A percentile compares a stretch with the other conserved stretches of the same genome.
Conservation (phyloP, 2,329 filamentous ascomycete species). For the Chaetomium strumarium region DNA sequence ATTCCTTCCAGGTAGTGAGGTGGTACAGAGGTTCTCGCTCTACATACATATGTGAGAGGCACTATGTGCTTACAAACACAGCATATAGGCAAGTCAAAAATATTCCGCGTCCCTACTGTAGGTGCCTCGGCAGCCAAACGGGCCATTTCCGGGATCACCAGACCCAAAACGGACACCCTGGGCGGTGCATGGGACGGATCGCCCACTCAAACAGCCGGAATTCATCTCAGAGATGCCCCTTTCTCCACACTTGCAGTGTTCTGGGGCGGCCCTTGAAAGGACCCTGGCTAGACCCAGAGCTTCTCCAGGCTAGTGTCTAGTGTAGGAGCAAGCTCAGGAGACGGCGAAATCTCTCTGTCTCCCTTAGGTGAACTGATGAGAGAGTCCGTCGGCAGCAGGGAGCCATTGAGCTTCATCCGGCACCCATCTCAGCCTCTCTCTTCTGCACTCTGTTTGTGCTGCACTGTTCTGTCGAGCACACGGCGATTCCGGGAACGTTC, state of each 20-base stretch:
- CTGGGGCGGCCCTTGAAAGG: conserved; percentile 8
- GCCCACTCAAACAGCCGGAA: conserved; percentile 15
- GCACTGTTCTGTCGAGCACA: background rate
- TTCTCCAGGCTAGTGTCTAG: background rate
- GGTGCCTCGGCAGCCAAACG: background rate
- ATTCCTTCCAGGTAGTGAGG: too few species aligned
- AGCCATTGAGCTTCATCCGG: too few species aligned
- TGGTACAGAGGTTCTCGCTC: too few species aligned
- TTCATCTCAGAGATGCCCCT: conserved; percentile 12
- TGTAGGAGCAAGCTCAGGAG: background rate
- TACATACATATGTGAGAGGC: too few species aligned
- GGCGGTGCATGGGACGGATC: conserved; percentile 7
- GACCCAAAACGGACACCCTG: conserved; percentile 3
- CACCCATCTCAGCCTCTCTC: background rate
- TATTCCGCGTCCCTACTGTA: background rate
- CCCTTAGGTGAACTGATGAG: too few species aligned
- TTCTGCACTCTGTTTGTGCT: background rate
- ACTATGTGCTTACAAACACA: too few species aligned
- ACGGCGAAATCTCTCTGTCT: conserved; percentile 1
- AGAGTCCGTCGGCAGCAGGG: too few species aligned
- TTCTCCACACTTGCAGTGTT: conserved; percentile 11
- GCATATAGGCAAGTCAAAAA: too few species aligned
- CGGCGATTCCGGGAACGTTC: background rate
- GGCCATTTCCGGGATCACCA: background rate
- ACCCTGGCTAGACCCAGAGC: conserved; percentile 7